Evolutionary conservation across 2,329 filamentous ascomycete genomes (phyloP).

Genomic region (Fusarium solani-melongenae): DNA sequence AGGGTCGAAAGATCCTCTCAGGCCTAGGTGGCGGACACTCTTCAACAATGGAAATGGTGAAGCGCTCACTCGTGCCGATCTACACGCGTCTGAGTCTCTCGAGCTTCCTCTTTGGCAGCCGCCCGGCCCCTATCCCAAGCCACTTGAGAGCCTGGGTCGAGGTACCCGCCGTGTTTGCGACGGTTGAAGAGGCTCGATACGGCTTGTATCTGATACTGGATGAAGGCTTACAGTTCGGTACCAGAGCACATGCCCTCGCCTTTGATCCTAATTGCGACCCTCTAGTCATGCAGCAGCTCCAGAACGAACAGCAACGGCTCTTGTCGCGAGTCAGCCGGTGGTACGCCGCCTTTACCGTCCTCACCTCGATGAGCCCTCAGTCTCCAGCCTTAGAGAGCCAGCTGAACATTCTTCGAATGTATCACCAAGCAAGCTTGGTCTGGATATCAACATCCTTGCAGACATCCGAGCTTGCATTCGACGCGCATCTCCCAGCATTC

Average conservation of each 20-base stretch:
- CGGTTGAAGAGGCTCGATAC: conserved; percentile 45
- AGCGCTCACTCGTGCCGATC: conserved; percentile 55
- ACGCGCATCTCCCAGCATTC: conserved; percentile 50
- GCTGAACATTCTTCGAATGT: conserved; percentile 50
- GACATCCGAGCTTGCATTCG: conserved; percentile 48
- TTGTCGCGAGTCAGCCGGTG: conserved; percentile 45
- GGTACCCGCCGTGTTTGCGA: conserved; percentile 49
- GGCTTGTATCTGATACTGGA: conserved; percentile 54
- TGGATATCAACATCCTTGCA: conserved; percentile 49
- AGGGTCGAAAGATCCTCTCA: conserved; percentile 55
- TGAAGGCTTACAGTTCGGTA: conserved; percentile 52
- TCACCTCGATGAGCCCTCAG: conserved; percentile 40
- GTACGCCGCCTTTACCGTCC: conserved; percentile 46
- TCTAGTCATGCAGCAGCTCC: conserved; percentile 42
- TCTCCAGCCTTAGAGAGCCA: conserved; percentile 18
- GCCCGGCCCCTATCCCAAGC: conserved; percentile 50
- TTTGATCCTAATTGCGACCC: conserved; percentile 41
- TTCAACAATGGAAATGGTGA: conserved; percentile 51
- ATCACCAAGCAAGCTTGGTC: conserved; percentile 49
- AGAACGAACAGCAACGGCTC: conserved; percentile 48
- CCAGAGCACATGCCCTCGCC: conserved; percentile 39
- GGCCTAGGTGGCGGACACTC: conserved; percentile 44
- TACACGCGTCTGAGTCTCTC: conserved; percentile 56
- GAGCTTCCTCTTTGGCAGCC: conserved; percentile 54
- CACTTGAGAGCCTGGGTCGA: conserved; percentile 47